phyloP scores from a whole-genome alignment of 2,329 filamentous ascomycete genomes.

The Emergomyces orientalis region DNA sequence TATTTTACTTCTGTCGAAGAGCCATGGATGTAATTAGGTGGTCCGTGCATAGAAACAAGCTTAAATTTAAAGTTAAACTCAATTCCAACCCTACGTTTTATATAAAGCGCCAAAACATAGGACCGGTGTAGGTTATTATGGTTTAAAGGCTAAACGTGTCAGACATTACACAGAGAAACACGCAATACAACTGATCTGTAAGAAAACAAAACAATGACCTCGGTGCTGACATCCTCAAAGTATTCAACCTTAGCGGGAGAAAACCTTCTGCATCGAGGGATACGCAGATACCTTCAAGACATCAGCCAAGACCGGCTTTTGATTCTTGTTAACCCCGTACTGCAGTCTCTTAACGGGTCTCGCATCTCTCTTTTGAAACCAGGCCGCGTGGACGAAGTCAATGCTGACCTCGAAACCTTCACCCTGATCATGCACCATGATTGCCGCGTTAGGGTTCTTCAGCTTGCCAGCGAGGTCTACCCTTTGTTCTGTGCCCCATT shows the following conservation, averaged over 20 bases:
- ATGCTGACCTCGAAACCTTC: slow-evolving; percentile 3
- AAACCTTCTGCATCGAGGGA: slow-evolving; percentile 1
- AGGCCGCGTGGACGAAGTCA: slow-evolving; percentile 1
- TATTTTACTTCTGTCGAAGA: not conserved
- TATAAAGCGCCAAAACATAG: not conserved
- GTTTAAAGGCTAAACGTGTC: not conserved
- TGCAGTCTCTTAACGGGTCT: not conserved
- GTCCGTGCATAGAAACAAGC: not conserved
- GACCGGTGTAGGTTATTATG: not conserved
- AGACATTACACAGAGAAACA: not conserved
- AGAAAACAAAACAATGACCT: not conserved
- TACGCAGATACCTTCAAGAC: not conserved
- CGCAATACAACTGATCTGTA: not conserved
- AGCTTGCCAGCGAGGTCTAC: not conserved
- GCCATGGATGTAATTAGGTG: not conserved
- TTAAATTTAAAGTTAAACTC: not conserved
- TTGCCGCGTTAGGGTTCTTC: not conserved
- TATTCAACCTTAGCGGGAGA: not conserved
- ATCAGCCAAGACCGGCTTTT: not conserved
- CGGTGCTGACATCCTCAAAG: no score
- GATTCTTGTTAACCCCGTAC: not conserved
- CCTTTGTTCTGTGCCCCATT: slow-evolving; percentile 1
- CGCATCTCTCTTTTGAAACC: slow-evolving; percentile 1
- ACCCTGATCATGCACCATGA: slow-evolving; percentile 4
- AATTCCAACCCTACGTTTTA: no score